Evolutionary conservation across 305 asterid genomes (phyloP).

Genomic region (Solanum hybrid): DNA sequence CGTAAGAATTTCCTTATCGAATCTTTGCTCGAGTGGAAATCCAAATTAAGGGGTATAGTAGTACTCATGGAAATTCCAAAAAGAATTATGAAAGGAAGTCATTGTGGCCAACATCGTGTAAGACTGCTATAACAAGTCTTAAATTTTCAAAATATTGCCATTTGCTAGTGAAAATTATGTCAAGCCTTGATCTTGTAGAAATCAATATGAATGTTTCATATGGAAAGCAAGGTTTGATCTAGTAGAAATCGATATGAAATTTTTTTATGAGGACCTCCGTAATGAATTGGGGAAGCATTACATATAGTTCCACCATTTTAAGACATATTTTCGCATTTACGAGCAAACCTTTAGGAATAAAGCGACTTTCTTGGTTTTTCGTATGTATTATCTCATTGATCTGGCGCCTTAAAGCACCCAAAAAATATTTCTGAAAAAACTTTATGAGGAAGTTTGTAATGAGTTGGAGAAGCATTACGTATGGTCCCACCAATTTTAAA

Average conservation of each 20-base stretch:
- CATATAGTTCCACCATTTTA: no score
- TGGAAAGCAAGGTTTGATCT: not conserved
- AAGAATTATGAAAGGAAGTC: constrained; percentile 30
- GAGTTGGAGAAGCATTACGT: not conserved
- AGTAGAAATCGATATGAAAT: no score
- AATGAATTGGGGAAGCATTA: not conserved
- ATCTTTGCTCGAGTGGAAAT: constrained; percentile 49
- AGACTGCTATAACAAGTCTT: constrained; percentile 61
- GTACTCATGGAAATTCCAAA: not conserved
- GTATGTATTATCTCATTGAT: not conserved
- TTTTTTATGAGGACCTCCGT: not conserved
- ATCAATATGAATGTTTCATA: not conserved
- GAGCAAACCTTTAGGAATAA: not conserved
- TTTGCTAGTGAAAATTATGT: not conserved
- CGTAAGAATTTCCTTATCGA: constrained; percentile 27
- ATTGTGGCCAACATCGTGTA: constrained; percentile 65
- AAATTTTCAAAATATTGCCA: constrained; percentile 62
- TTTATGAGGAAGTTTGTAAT: not conserved
- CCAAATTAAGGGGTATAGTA: constrained; percentile 19
- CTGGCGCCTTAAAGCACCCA: no score
- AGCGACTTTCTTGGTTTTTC: no score
- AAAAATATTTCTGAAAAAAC: fast-evolving
- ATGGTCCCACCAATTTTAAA: no score
- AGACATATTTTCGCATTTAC: not conserved
- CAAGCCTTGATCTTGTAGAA: not conserved